A percentile compares a stretch with the other conserved stretches of the same genome.
Evolutionary conservation across 257 asterid species (phyloP).

Genomic region (Ajuga chamaepitys): DNA sequence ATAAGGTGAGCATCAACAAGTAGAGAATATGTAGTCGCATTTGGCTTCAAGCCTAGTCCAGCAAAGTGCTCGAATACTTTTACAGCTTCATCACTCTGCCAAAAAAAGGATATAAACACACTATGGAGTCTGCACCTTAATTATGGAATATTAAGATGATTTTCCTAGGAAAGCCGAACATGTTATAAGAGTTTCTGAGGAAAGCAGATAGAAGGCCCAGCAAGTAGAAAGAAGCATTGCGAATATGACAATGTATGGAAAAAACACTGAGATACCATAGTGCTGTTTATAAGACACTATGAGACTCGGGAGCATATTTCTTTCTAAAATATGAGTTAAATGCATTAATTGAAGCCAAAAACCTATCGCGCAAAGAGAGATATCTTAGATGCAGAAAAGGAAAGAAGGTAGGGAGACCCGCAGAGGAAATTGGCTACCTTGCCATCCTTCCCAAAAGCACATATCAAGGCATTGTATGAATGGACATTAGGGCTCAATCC

Average conservation of each 20-base stretch:
- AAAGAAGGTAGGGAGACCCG: background rate
- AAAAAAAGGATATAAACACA: constrained; percentile 13
- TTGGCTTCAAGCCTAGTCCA: constrained; percentile 64
- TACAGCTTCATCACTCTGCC: constrained; percentile 90
- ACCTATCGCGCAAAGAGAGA: background rate
- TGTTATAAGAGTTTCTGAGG: background rate
- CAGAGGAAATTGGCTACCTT: constrained; percentile 45
- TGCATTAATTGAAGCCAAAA: background rate
- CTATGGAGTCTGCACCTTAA: background rate
- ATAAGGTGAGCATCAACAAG: constrained; percentile 77
- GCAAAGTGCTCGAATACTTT: constrained; percentile 76
- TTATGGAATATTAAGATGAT: background rate
- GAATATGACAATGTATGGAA: too few species aligned
- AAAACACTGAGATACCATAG: background rate
- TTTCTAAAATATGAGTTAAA: background rate
- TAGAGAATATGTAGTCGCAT: constrained; percentile 60
- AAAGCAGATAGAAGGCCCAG: background rate
- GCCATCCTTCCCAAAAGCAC: constrained; percentile 68
- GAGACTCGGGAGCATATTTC: background rate
- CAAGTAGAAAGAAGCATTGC: background rate
- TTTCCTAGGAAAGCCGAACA: background rate
- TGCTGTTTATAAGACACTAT: background rate
- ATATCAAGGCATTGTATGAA: constrained; percentile 79
- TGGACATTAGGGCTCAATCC: constrained; percentile 74
- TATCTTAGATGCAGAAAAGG: background rate